Conservation (phyloP, 1,139 yeast species). For the Blastobotrys indianensis region DNA sequence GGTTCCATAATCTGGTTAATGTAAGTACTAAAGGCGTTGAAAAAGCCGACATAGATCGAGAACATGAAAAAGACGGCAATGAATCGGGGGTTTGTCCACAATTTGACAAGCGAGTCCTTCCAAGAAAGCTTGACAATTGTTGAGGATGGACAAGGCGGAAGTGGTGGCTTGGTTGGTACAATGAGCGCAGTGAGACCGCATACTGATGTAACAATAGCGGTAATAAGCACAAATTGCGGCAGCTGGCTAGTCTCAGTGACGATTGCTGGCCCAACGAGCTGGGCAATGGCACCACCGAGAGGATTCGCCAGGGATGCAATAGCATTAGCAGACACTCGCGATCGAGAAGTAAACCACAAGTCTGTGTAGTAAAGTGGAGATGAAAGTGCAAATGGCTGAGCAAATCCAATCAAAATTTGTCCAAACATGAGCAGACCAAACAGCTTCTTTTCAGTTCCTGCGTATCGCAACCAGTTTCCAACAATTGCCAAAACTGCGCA, state of each 20-base stretch:
- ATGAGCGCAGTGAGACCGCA: constrained; percentile 22
- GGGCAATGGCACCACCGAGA: constrained; percentile 37
- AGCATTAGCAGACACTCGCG: constrained; percentile 35
- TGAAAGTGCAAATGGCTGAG: constrained; percentile 35
- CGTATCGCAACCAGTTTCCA: constrained; percentile 34
- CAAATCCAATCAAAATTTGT: constrained; percentile 34
- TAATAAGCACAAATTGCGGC: constrained; percentile 27
- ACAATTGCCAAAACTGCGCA: constrained; percentile 27
- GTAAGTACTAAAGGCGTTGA: constrained; percentile 34
- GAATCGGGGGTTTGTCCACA: constrained; percentile 21
- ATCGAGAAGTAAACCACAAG: constrained; percentile 33
- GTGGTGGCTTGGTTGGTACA: constrained; percentile 27
- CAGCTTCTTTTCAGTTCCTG: constrained; percentile 25
- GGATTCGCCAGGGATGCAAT: constrained; percentile 35
- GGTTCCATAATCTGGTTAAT: constrained; percentile 34
- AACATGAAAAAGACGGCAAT: constrained; percentile 27
- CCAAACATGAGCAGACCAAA: constrained; percentile 33
- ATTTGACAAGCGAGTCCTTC: constrained; percentile 22
- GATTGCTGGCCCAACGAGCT: constrained; percentile 33
- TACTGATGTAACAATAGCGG: constrained; percentile 29
- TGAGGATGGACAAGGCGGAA: constrained; percentile 34
- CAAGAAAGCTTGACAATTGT: constrained; percentile 26
- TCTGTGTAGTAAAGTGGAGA: constrained; percentile 34
- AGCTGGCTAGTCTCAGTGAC: constrained; percentile 26
- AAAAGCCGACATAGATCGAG: constrained; percentile 34